phyloP scores from a whole-genome alignment of 176 grass and related monocot species.

The Rhynchospora breviuscula region DNA sequence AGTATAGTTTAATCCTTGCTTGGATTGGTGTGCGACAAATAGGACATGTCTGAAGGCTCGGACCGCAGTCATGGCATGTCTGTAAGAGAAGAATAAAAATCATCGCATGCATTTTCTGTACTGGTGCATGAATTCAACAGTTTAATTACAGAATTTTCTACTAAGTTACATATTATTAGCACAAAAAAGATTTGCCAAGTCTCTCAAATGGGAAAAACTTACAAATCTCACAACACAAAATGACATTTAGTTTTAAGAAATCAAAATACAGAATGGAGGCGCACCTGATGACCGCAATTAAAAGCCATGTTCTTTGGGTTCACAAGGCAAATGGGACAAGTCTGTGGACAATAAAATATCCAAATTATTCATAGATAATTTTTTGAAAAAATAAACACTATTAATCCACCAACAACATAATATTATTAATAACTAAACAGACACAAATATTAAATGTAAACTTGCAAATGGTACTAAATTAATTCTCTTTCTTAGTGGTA shows the following conservation, averaged over 20 bases:
- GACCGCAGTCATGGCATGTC: slow-evolving; percentile 33
- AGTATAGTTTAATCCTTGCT: slow-evolving; percentile 41
- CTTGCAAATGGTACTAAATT: too few species aligned
- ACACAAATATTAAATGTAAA: not conserved
- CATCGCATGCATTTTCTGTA: not conserved
- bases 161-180: not conserved
- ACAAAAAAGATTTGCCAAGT: not conserved
- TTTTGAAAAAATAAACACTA: not conserved
- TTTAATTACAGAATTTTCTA: not conserved
- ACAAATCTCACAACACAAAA: not conserved
- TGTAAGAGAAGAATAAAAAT: slow-evolving; percentile 11
- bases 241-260: not conserved
- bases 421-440: not conserved
- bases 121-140: too few species aligned
- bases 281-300: slow-evolving; percentile 42
- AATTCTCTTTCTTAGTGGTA: too few species aligned
- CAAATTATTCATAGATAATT: not conserved
- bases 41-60: slow-evolving; percentile 25
- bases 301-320: slow-evolving; percentile 36
- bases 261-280: not conserved
- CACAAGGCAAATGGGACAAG: slow-evolving; percentile 34
- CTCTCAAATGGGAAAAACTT: not conserved
- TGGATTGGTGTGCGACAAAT: slow-evolving; percentile 35
- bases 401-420: not conserved
- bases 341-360: slow-evolving; percentile 20